Evolutionary conservation across 2,329 filamentous ascomycete genomes (phyloP).

Genomic region (Ophiostoma himal-ulmi): DNA sequence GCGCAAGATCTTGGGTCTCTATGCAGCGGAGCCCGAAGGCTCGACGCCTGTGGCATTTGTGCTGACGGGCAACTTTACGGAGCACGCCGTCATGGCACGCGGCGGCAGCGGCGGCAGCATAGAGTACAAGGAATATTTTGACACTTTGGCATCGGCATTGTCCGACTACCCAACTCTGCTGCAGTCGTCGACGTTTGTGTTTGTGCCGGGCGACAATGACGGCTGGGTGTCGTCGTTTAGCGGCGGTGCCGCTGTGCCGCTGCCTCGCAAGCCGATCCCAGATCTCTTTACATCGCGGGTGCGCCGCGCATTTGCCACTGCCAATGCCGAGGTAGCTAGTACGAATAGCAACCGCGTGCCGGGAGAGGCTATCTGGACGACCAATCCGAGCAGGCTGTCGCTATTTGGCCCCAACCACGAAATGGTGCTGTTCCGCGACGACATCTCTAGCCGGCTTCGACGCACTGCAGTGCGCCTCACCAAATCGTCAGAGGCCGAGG

Average conservation of each 20-base stretch:
- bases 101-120: conserved; percentile 74
- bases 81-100: conserved; percentile 58
- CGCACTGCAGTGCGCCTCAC: conserved; percentile 66
- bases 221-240: conserved; percentile 90
- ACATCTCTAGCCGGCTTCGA: conserved; percentile 72
- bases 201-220: conserved; percentile 94
- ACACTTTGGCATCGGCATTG: conserved; percentile 74
- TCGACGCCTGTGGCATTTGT: conserved; percentile 72
- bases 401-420: conserved; percentile 87
- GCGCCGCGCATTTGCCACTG: conserved; percentile 69
- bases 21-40: conserved; percentile 59
- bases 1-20: conserved; percentile 68
- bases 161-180: conserved; percentile 78
- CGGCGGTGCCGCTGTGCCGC: conserved; percentile 62
- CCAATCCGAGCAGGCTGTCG: conserved; percentile 74
- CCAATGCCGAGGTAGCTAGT: conserved; percentile 60
- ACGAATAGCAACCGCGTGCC: conserved; percentile 29
- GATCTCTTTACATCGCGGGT: conserved; percentile 87
- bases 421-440: conserved; percentile 79
- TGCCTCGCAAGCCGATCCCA: conserved; percentile 69
- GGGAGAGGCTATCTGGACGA: conserved; percentile 79
- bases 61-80: conserved; percentile 77
- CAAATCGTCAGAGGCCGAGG: conserved; percentile 20
- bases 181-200: conserved; percentile 75
- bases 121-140: conserved; percentile 95